Conservation (phyloP, 1,139 yeast species). For the Pichia sp. region DNA sequence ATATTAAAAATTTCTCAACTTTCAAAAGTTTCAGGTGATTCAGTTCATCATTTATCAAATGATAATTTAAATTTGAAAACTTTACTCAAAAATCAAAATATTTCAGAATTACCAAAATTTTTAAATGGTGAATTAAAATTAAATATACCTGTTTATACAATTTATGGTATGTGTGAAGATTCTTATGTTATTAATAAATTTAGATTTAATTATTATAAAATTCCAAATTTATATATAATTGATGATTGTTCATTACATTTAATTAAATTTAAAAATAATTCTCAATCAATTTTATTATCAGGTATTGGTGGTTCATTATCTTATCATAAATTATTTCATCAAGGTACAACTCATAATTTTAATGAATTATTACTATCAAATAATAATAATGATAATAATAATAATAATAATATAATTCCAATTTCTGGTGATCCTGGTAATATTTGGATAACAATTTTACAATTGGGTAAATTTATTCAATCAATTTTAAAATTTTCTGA, state of each 20-base stretch:
- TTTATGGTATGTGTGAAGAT: constrained; percentile 74
- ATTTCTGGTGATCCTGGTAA: constrained; percentile 70
- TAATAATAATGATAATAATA: too few relatives aligned
- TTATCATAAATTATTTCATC: constrained; percentile 63
- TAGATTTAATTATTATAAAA: constrained; percentile 43
- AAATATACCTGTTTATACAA: constrained; percentile 65
- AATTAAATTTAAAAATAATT: constrained; percentile 34
- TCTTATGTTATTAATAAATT: constrained; percentile 58
- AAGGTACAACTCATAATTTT: constrained; percentile 39
- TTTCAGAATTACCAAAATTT: constrained; percentile 52
- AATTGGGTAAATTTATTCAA: constrained; percentile 57
- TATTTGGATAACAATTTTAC: constrained; percentile 68
- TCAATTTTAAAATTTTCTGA: constrained; percentile 35
- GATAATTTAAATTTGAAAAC: constrained; percentile 36
- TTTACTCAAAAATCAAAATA: constrained; percentile 33
- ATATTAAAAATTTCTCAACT: constrained; percentile 43
- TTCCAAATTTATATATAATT: constrained; percentile 54
- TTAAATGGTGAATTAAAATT: constrained; percentile 42
- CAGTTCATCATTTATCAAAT: constrained; percentile 33
- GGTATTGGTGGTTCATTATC: constrained; percentile 73
- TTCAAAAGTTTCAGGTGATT: constrained; percentile 38
- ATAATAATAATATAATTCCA: constrained; percentile 29
- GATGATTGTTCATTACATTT: constrained; percentile 50
- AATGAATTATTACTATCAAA: constrained; percentile 21
- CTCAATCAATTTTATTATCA: constrained; percentile 45